Evolutionary conservation across 2,329 filamentous ascomycete species (phyloP), one percentile per base, ranked within the genome.

Genomic region (Boeremia exigua): DNA sequence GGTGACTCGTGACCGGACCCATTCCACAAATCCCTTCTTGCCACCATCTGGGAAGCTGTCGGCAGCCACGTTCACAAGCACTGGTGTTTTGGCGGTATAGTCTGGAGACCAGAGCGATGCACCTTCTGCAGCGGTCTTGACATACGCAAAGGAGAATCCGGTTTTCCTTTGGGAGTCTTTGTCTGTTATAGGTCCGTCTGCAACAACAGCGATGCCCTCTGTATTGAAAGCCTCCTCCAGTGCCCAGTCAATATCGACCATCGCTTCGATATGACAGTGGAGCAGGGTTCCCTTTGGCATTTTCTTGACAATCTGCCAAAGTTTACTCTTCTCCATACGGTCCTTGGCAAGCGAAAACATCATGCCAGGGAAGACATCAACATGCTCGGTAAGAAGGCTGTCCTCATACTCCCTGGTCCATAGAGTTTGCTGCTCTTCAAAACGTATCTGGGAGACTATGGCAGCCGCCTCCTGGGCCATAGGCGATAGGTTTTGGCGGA

Each of bases 211-310:
- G 68, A 96, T 88, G 1, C 91, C 91, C 0, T 88, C 85, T 0
- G 86, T 88, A 10, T 81, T 79, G 60, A 98, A 81, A 2, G 91
- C 85, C 65, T 89, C 82, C 6, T 88, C 84, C 34, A 96, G 82
- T 7, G 96, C 78, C 79, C 87, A 96, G 70, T 92, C 89, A 61
- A 92, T 86, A 73, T 96, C 90, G 45, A 96, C 89, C 87, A 96
- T 96, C 66, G 93, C 92, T 74, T 96, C 91, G 71, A 96, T 80
- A 75, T 98, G 93, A 38, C 91, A 91, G 78, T 98, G 93, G 57
- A 96, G 78, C 28, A 96, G 80, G 8, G 88, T 83, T 11, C 94
- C 95, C 75, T 98, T 98, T 27, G 94, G 94, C 90, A 98, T 92
- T 61, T 81, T 84, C 56, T 88, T 85, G 14, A 96, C 84, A 65